Evolutionary conservation across 768 basidiomycete genomes (phyloP).

Genomic region (Hygrophorus russula): DNA sequence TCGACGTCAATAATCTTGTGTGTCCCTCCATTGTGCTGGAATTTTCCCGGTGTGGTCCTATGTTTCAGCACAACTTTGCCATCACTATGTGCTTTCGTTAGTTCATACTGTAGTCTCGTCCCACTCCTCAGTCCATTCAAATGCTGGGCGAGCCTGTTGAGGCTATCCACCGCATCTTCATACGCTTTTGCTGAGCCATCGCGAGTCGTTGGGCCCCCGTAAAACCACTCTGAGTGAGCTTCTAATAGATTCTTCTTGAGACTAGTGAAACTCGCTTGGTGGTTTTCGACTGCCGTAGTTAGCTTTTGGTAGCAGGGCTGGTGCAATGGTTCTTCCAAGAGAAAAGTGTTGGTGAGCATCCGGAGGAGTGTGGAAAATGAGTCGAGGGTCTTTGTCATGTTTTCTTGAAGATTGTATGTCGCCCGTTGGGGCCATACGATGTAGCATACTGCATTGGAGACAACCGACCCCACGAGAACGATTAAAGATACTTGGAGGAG

Average conservation of each 20-base stretch:
- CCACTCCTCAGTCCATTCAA: conserved; percentile 82
- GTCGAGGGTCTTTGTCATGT: conserved; percentile 77
- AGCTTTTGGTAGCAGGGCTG: conserved; percentile 51
- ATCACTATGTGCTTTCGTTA: conserved; percentile 43
- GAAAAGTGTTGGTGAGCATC: conserved; percentile 75
- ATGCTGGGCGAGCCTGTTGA: conserved; percentile 90
- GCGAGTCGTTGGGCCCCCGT: conserved; percentile 11
- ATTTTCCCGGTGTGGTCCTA: conserved; percentile 13
- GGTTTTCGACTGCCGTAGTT: conserved; percentile 70
- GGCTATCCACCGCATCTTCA: conserved; percentile 75
- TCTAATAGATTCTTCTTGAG: conserved; percentile 81
- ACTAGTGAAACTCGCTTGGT: conserved; percentile 83
- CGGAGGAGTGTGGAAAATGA: conserved; percentile 82
- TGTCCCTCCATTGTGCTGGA: conserved; percentile 6
- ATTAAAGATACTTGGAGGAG: conserved; percentile 69
- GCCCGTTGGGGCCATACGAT: conserved; percentile 80
- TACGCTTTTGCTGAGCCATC: conserved; percentile 35
- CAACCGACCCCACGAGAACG: conserved; percentile 60
- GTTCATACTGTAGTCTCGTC: conserved; percentile 72
- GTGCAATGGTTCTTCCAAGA: conserved; percentile 61
- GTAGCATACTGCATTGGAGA: conserved; percentile 82
- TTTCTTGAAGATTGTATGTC: conserved; percentile 66
- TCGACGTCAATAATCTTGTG: neutral
- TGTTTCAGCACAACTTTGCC: conserved; percentile 17
- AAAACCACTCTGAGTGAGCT: conserved; percentile 77